phyloP scores from a whole-genome alignment of 2,329 filamentous ascomycete genomes.

The Clarireedia homoeocarpa region DNA sequence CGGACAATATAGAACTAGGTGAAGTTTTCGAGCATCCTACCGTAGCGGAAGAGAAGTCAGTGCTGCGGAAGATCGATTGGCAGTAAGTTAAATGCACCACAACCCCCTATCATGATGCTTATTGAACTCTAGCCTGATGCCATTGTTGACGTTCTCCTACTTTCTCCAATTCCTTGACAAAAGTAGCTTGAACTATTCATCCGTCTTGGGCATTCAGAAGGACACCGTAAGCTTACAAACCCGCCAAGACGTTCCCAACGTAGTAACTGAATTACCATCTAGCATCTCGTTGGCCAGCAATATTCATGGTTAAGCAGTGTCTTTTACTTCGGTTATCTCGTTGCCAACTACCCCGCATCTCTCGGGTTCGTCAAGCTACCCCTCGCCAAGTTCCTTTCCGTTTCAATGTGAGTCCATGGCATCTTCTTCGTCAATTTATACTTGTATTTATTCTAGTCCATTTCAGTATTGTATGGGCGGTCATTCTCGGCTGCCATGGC shows the following conservation, averaged over 20 bases:
- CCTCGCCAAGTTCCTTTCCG: slow-evolving; percentile 53
- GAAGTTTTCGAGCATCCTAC: neutral
- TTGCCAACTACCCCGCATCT: slow-evolving; percentile 14
- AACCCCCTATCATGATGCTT: neutral
- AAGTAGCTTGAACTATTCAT: slow-evolving; percentile 18
- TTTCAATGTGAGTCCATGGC: slow-evolving; percentile 49
- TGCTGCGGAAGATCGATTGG: neutral
- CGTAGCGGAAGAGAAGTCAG: neutral
- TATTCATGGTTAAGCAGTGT: slow-evolving; percentile 40
- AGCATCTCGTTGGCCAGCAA: slow-evolving; percentile 32
- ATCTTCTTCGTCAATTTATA: slow-evolving; percentile 54
- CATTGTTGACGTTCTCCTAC: neutral
- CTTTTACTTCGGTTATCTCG: slow-evolving; percentile 35
- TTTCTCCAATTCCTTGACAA: slow-evolving; percentile 6
- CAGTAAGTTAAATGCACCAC: neutral
- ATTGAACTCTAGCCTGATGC: neutral
- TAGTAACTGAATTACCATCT: neutral
- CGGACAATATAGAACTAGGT: neutral
- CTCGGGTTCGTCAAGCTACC: slow-evolving; percentile 30
- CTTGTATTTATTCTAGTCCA: slow-evolving; percentile 25
- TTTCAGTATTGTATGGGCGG: slow-evolving; percentile 55
- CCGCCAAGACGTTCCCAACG: neutral
- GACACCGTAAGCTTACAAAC: slow-evolving; percentile 26
- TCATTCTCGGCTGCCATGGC: slow-evolving; percentile 32
- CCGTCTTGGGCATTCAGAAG: slow-evolving; percentile 40